Evolutionary conservation across 2,329 filamentous ascomycete genomes (phyloP).

Genomic region (Fusarium bactridioides): DNA sequence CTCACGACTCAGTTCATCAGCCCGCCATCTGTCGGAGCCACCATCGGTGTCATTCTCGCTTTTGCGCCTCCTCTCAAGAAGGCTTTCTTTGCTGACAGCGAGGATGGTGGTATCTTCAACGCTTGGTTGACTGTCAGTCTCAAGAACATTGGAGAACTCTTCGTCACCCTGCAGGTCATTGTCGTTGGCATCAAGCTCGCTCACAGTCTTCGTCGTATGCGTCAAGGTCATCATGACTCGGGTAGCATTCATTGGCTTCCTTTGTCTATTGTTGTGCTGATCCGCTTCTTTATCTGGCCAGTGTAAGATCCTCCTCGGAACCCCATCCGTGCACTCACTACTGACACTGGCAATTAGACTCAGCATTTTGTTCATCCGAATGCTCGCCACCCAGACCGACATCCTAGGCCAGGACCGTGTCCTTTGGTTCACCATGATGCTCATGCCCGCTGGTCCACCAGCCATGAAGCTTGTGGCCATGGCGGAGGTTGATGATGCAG

Average conservation of each 20-base stretch:
- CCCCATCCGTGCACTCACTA: fast-evolving
- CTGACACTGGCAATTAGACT: not conserved
- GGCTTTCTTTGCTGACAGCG: conserved; percentile 16
- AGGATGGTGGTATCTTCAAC: conserved; percentile 24
- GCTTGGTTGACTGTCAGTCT: conserved; percentile 26
- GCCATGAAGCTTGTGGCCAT: conserved; percentile 28
- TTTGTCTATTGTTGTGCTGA: conserved; percentile 1
- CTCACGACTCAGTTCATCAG: conserved; percentile 17
- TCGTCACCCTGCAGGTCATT: conserved; percentile 24
- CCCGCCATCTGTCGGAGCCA: conserved; percentile 11
- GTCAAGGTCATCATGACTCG: conserved; percentile 6
- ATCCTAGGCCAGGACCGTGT: conserved; percentile 15
- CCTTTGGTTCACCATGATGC: conserved; percentile 27
- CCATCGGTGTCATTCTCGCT: conserved; percentile 7
- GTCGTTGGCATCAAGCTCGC: conserved; percentile 27
- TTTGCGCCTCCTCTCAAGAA: conserved; percentile 21
- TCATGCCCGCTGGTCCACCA: conserved; percentile 19
- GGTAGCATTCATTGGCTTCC: conserved; percentile 10
- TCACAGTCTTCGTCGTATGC: conserved; percentile 27
- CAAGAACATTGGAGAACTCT: conserved; percentile 28
- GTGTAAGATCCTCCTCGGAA: not conserved
- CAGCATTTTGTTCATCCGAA: conserved; percentile 19
- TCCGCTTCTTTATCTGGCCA: conserved; percentile 23
- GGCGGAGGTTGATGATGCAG: conserved; percentile 23
- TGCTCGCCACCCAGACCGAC: conserved; percentile 8